phyloP scores from a whole-genome alignment of 2,329 filamentous ascomycete genomes.

The Phyllosticta citribraziliensis region DNA sequence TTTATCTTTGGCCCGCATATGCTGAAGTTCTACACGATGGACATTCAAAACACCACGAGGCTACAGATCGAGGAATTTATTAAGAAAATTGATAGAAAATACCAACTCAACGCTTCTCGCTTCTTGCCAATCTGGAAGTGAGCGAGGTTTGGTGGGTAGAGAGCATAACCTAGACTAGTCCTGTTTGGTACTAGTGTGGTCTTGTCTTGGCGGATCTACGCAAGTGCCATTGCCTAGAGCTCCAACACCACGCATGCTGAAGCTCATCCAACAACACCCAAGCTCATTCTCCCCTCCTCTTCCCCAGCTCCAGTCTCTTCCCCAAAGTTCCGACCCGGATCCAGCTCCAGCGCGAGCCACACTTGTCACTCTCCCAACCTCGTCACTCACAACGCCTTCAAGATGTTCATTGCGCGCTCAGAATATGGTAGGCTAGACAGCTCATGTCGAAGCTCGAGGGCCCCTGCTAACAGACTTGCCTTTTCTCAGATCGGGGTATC shows the following conservation, averaged over 20 bases:
- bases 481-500: conserved; percentile 77
- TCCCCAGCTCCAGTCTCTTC: conserved; percentile 10
- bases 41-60: too few relatives aligned
- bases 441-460: conserved; percentile 14
- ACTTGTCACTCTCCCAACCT: conserved; percentile 19
- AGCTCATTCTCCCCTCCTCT: conserved; percentile 10
- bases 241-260: conserved; percentile 8
- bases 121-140: neutral
- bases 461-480: conserved; percentile 16
- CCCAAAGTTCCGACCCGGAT: neutral
- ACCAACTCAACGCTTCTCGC: too few relatives aligned
- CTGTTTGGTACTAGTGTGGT: neutral
- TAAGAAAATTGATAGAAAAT: too few relatives aligned
- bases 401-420: conserved; percentile 92
- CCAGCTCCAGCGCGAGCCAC: conserved; percentile 19
- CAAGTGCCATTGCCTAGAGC: conserved; percentile 10
- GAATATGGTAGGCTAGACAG: conserved; percentile 77
- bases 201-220: conserved; percentile 4
- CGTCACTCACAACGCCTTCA: conserved; percentile 12
- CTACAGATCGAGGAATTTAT: too few relatives aligned
- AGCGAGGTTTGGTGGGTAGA: neutral
- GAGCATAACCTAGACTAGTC: neutral
- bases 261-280: neutral
- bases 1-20: too few relatives aligned
- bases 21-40: too few relatives aligned